Evolutionary conservation across 2,329 filamentous ascomycete species (phyloP), one percentile per base, ranked within the genome.

Genomic region (Berkeleyomyces rouxiae): DNA sequence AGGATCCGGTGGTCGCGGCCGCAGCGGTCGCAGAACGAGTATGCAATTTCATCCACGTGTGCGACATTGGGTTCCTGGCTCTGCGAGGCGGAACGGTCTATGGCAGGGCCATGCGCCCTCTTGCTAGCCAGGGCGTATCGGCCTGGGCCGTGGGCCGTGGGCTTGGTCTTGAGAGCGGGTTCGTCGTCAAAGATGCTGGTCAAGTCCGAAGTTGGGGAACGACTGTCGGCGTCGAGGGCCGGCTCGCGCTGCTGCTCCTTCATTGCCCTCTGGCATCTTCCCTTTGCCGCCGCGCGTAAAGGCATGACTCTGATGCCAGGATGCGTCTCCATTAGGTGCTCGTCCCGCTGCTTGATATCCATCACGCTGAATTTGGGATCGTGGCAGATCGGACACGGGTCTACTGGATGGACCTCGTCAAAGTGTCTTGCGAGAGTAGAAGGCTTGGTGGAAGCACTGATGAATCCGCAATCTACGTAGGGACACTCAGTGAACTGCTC

Each of bases 1-100:
- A 68, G 62, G n/a, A 49, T 16, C 2, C n/a, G 40, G 53, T 69
- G 67, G 55, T 68, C 63, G 7, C 68, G 66, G 10, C 68, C 65
- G 42, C 68, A 69, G 31, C 68, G 67, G 44, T 69, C 67, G 58
- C 68, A 69, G 63, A 66, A 69, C 4, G 31, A 40, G 57, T 67
- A 69, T 7, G 60, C 59, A 36, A 39, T 51, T 59, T 69, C 68
- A 31, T 65, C 36, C 13, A 23, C n/a, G 23, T 64, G 51, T n/a
- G 59, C 59, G 36, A 61, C 60, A 42, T 53, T 6, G 39, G 42
- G 37, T 37, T 11, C 33, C 5, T 40, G 31, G 7, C 7, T 49
- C 44, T 59, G 61, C 9, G 61, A 63, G 4, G 16, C n/a, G 39
- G 58, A 59, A 37, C 47, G 62, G 39, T 60, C 43, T 13, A 63